Conservation (phyloP, 805 yeast species). For the Kluyveromyces aestuarii region DNA sequence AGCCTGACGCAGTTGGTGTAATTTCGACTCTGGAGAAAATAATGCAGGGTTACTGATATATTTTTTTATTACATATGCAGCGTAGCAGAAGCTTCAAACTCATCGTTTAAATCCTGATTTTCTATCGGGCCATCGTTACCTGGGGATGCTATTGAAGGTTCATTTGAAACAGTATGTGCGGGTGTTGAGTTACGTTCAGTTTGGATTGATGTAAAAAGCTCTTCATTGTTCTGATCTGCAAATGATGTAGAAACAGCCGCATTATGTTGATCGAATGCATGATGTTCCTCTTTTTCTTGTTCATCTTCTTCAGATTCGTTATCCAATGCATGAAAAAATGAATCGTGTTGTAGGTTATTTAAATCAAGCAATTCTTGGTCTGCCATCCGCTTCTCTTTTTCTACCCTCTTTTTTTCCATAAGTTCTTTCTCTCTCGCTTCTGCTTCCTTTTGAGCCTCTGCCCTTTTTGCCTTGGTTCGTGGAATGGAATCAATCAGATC, state of each 20-base stretch:
- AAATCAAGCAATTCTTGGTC: constrained; percentile 18
- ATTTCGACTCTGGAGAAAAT: background rate
- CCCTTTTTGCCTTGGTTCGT: constrained; percentile 10
- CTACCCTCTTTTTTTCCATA: constrained; percentile 24
- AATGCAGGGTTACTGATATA: background rate
- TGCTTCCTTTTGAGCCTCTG: constrained; percentile 20
- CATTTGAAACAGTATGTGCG: background rate
- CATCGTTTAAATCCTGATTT: background rate
- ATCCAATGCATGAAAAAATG: constrained; percentile 25
- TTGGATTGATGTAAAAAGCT: too few relatives aligned
- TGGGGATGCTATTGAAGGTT: background rate
- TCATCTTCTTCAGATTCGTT: constrained; percentile 26
- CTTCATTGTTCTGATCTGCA: background rate
- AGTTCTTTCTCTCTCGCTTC: constrained; percentile 28
- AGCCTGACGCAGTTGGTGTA: background rate
- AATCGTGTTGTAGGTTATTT: constrained; percentile 25
- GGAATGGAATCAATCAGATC: constrained; percentile 7
- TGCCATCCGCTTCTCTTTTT: constrained; percentile 21
- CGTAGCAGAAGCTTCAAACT: background rate
- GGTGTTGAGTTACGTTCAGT: too few relatives aligned
- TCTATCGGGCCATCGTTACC: background rate
- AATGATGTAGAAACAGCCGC: too few relatives aligned
- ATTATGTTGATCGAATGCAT: too few relatives aligned
- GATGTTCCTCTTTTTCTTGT: constrained; percentile 9
- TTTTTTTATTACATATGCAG: background rate